phyloP scores from a whole-genome alignment of 2,329 filamentous ascomycete species.

The Calonectria leucothoes region DNA sequence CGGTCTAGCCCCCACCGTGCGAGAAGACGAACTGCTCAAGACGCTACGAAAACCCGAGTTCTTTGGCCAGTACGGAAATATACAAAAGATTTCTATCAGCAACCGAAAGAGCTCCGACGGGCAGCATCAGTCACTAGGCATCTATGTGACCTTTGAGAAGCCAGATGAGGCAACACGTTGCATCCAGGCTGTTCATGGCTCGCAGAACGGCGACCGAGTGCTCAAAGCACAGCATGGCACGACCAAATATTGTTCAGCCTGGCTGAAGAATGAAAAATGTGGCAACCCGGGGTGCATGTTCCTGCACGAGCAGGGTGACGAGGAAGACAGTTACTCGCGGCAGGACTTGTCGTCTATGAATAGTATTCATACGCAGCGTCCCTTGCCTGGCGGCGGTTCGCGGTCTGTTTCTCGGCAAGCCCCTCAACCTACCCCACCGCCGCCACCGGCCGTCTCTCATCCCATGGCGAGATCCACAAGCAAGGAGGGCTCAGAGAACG shows the following conservation, averaged over 20 bases:
- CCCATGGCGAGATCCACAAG: slow-evolving; percentile 82
- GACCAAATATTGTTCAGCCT: slow-evolving; percentile 98
- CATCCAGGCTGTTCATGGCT: slow-evolving; percentile 92
- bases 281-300: slow-evolving; percentile 99
- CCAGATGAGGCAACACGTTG: slow-evolving; percentile 92
- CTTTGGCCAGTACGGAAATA: slow-evolving; percentile 98
- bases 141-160: slow-evolving; percentile 97
- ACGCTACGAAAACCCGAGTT: slow-evolving; percentile 92
- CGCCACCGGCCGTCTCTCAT: slow-evolving; percentile 59
- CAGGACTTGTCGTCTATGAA: slow-evolving; percentile 97
- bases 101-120: slow-evolving; percentile 84
- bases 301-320: slow-evolving; percentile 96
- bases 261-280: slow-evolving; percentile 92
- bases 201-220: slow-evolving; percentile 87
- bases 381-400: slow-evolving; percentile 65
- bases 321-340: slow-evolving; percentile 94
- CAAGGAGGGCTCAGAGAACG: slow-evolving; percentile 78
- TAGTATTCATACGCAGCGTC: slow-evolving; percentile 83
- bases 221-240: slow-evolving; percentile 86
- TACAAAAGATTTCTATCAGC: slow-evolving; percentile 98
- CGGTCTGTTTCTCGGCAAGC: slow-evolving; percentile 65
- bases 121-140: slow-evolving; percentile 88
- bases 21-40: slow-evolving; percentile 91
- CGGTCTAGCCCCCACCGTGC: slow-evolving; percentile 88
- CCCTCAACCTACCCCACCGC: slow-evolving; percentile 46